These are phyloP conservation scores for Lentinula sp. DNA, from an alignment of 768 basidiomycete species.

Conservation along the genomic window DNA sequence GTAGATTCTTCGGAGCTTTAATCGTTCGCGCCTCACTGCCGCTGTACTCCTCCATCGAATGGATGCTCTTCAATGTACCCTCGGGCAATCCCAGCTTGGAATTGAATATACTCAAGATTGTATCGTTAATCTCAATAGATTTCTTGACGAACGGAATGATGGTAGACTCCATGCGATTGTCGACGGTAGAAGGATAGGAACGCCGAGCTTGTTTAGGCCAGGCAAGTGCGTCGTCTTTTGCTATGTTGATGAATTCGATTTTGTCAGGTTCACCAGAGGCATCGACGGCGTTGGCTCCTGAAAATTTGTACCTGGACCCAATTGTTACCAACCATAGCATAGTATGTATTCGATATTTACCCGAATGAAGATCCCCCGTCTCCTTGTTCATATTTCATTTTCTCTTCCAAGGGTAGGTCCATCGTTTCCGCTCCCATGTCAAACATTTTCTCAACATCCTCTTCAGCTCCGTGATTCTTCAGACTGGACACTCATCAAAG, in stretches of 20 bases:
- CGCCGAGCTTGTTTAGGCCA: conserved; percentile 33
- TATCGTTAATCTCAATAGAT: conserved; percentile 32
- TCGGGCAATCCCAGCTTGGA: conserved; percentile 30
- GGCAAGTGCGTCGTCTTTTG: conserved; percentile 40
- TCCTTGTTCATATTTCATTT: conserved; percentile 36
- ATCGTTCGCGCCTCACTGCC: conserved; percentile 37
- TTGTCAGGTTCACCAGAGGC: conserved; percentile 34
- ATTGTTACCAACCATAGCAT: neutral
- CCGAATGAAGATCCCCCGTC: conserved; percentile 33
- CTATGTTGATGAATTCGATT: conserved; percentile 24
- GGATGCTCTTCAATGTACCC: conserved; percentile 28
- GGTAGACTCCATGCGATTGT: neutral
- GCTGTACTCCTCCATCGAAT: conserved; percentile 25
- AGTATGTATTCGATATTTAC: conserved; percentile 10
- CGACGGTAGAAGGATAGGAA: conserved; percentile 30
- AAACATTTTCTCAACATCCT: conserved; percentile 32
- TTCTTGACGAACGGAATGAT: conserved; percentile 14
- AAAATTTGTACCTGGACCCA: conserved; percentile 33
- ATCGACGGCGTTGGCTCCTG: conserved; percentile 36
- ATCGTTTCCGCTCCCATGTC: conserved; percentile 35
- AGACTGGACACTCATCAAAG: conserved; percentile 18
- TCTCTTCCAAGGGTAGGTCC: conserved; percentile 33
- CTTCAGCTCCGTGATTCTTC: conserved; percentile 36
- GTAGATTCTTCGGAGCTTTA: conserved; percentile 26
- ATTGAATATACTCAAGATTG: conserved; percentile 32